Base-by-base conservation (phyloP, 768 basidiomycete species). In the Clathrus columnatus region DNA sequence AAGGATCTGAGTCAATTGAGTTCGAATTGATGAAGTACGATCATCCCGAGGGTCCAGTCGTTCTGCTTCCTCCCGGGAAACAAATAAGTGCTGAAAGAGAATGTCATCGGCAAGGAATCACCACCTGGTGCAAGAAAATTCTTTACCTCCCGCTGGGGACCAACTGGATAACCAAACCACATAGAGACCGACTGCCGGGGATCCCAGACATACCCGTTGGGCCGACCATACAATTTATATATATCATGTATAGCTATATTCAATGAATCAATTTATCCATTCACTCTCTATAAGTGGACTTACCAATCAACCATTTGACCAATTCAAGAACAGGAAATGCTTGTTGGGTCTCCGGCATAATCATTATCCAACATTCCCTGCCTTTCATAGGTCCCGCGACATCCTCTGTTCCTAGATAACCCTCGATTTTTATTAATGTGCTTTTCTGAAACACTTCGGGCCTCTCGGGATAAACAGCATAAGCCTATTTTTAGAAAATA, bases 401-500 rank as follows among this genome's bases (percentile, higher is more conserved):
- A 24, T 82, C 75, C 64, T 94, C 88, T 27, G 85, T 83, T 1
- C 87, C 86, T 52, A 96, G 78, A 23, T 76, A 70, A 8, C 91
- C 95, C 65, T 97, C 93, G 5, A 97, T 65, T 67, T 98, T 98
- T 73, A 97, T 85, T 61, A 99, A 71, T 0, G 91, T 92, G 60
- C 91, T 93, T 62, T 82, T 75, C 59, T 78, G 85, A 69, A 98
- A 93, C 60, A 96, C 72, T 61, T 92, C 90, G 8, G 91, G 89
- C n/a, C 91, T 80, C 66, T 97, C 95, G 1, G 95, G 95, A 67
- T 93, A 99, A 7, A 99, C 91, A 2, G 91, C 90, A 65, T 93
- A 96, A 17, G 86, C 90, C 70, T 96, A 91, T 53, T 1, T 11
- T 8, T 4, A 5, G 14, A 42, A 20, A 11, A 42, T 42, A 11